These are phyloP conservation scores for Apiospora phragmitis DNA, from an alignment of 2,329 filamentous ascomycete genomes.

Conservation along the genomic window DNA sequence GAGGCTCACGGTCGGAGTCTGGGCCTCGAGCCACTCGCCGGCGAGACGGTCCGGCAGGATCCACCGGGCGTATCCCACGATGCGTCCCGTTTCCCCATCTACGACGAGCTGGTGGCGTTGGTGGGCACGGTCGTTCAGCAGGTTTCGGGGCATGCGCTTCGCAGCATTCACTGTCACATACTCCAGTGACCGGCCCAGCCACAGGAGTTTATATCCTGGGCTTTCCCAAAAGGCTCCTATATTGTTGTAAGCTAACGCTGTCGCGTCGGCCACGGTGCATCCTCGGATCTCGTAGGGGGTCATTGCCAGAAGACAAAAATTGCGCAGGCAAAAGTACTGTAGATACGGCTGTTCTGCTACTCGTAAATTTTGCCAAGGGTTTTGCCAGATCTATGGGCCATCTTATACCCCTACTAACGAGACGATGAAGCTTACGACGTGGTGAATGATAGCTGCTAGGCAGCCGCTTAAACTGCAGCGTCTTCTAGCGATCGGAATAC, in stretches of 20 bases:
- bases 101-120: slow-evolving; percentile 23
- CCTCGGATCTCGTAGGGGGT: slow-evolving; percentile 15
- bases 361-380: background rate
- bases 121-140: slow-evolving; percentile 19
- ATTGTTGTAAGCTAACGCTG: slow-evolving; percentile 21
- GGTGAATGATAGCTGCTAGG: background rate
- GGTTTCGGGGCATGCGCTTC: slow-evolving; percentile 20
- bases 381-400: background rate
- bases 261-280: slow-evolving; percentile 18
- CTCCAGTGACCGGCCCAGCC: slow-evolving; percentile 16
- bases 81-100: slow-evolving; percentile 21
- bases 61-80: slow-evolving; percentile 27
- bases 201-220: slow-evolving; percentile 19
- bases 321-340: background rate
- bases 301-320: background rate
- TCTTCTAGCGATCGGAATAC: background rate
- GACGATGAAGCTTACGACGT: background rate
- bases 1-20: slow-evolving; percentile 17
- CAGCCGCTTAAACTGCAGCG: background rate
- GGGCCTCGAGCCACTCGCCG: slow-evolving; percentile 20
- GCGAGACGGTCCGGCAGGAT: slow-evolving; percentile 18
- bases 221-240: slow-evolving; percentile 24
- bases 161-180: slow-evolving; percentile 16
- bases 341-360: background rate
- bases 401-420: background rate